Evolutionary conservation across 352 stramenopile species (phyloP).

Genomic region (Thalassiosira hispida): DNA sequence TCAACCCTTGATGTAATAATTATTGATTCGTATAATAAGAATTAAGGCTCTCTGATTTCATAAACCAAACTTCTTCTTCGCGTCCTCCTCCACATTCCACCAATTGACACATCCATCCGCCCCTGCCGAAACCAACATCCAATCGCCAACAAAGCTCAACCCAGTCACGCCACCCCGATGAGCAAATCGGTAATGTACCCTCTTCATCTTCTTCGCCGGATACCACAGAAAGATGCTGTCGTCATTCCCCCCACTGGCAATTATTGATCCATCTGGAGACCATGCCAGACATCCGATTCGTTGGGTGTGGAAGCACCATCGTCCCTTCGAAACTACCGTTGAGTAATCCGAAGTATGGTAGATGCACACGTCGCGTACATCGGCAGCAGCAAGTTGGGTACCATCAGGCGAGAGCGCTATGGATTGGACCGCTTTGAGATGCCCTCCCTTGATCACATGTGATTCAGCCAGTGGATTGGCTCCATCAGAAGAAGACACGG

Average conservation of each 20-base stretch:
- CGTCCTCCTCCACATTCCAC: constrained; percentile 79
- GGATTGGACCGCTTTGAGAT: constrained; percentile 72
- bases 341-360: constrained; percentile 63
- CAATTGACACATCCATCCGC: constrained; percentile 79
- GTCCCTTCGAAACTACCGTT: constrained; percentile 88
- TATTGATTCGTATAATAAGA: no score
- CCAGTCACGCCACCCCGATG: constrained; percentile 85
- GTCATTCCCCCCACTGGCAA: constrained; percentile 93
- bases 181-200: constrained; percentile 85
- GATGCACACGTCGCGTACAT: constrained; percentile 79
- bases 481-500: constrained; percentile 11
- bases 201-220: constrained; percentile 80
- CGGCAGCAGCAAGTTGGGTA: constrained; percentile 68
- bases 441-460: constrained; percentile 63
- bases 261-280: constrained; percentile 89
- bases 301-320: constrained; percentile 97
- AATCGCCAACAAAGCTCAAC: constrained; percentile 70
- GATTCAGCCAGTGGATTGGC: constrained; percentile 49
- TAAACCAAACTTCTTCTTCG: constrained; percentile 67
- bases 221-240: constrained; percentile 97
- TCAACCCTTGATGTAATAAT: no score
- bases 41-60: background rate
- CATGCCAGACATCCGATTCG: constrained; percentile 93
- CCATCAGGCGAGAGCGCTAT: constrained; percentile 73
- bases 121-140: constrained; percentile 81